A percentile compares a stretch with the other conserved stretches of the same genome.
phyloP scores from a whole-genome alignment of 106 monocot species.

The Dendrobium nobile region DNA sequence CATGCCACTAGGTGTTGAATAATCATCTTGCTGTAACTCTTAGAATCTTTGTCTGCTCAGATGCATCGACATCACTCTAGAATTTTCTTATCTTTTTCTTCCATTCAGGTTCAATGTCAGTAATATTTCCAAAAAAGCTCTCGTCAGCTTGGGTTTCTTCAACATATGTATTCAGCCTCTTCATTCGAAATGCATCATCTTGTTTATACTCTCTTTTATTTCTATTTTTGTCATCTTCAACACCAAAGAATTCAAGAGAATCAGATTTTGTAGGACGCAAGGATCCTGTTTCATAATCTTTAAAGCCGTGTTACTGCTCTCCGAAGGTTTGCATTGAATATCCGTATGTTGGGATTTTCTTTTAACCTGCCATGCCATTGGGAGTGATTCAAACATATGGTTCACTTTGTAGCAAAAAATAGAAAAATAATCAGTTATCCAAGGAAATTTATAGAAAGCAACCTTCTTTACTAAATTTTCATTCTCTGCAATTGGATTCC shows the following conservation, averaged over 20 bases:
- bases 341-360: slow-evolving; percentile 49
- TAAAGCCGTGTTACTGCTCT: slow-evolving; percentile 15
- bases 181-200: slow-evolving; percentile 3
- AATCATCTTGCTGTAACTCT: background rate
- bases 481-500: slow-evolving; percentile 69
- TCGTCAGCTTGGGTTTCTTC: background rate
- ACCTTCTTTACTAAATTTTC: slow-evolving; percentile 71
- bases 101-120: background rate
- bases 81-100: background rate
- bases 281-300: slow-evolving; percentile 10
- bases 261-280: slow-evolving; percentile 5
- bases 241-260: slow-evolving; percentile 5
- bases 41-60: background rate
- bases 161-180: background rate
- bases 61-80: background rate
- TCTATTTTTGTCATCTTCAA: slow-evolving; percentile 13
- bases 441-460: background rate
- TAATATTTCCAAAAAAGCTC: background rate
- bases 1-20: background rate
- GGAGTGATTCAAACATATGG: background rate
- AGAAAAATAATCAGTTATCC: background rate
- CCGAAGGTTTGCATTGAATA: slow-evolving; percentile 75
- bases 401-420: background rate
- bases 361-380: slow-evolving; percentile 36
- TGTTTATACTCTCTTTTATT: slow-evolving; percentile 30